Base-by-base conservation (phyloP, 495 filamentous ascomycete species). In the Daldinia vernicosa region DNA sequence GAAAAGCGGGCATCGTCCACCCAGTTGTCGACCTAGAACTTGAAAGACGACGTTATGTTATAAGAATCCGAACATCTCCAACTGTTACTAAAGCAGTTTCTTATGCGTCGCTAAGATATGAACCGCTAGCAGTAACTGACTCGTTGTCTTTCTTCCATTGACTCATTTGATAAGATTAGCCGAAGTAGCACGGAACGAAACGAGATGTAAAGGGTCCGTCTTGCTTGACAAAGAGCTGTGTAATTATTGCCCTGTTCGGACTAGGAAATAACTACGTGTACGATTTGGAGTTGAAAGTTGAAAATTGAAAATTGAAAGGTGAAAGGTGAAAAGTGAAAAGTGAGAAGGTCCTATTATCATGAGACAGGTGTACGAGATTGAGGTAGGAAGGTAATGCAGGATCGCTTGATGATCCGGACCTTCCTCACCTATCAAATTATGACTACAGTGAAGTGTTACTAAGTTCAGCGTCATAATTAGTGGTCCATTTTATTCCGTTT, bases 1-100 rank as follows among this genome's bases (percentile, higher is more conserved):
- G 84, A 64, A 88, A 87, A 68, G 90, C 86, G 62, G 89, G 88
- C 89, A 90, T 91, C 50, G 61, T 83, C 70, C 66, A 68, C 63
- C 22, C 17, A 63, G 37, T 11, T 40, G 60, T 43, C 27, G 63
- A 53, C 52, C 63, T 60, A 67, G 19, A 67, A 50, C 47, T 63
- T 47, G 45, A 55, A 39, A 35, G 33, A 66, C 17, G 27, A 45
- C 32, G n/a, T 53, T 52, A 60, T 51, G 40, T 69, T 69, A 72
- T 65, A 54, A 72, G 26, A 26, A 63, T 19, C 61, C 56, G 35
- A 69, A 40, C 65, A 72, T 72, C 5, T 65, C n/a, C 43, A 30
- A 7, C 1, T 4, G 17, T 12, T 15, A 15, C 7, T 14, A 6
- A 28, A n/a, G n/a, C 39, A 15, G 40, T 47, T 60, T 17, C 5